phyloP scores from a whole-genome alignment of 164 flowering plant genomes.

The Akebia trifoliata region DNA sequence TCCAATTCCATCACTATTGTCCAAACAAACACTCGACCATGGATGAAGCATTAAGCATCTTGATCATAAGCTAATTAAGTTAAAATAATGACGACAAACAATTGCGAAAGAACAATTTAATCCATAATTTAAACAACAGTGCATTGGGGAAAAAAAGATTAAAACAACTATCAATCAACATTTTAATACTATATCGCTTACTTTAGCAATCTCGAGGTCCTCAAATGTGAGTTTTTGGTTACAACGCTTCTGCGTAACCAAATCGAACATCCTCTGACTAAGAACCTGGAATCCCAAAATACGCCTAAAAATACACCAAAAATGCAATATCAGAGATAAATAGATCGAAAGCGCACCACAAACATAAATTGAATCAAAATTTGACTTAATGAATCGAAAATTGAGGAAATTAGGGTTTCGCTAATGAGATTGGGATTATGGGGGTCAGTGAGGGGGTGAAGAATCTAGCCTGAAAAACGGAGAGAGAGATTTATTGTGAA shows the following conservation, averaged over 20 bases:
- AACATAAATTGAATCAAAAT: background rate
- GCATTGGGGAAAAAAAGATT: no score
- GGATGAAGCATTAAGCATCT: no score
- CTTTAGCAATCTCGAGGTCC: constrained; percentile 89
- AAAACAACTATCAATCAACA: background rate
- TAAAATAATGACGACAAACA: no score
- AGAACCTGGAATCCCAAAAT: constrained; percentile 55
- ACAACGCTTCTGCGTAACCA: constrained; percentile 53
- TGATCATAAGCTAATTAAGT: no score
- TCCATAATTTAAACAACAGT: no score
- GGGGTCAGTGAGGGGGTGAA: background rate
- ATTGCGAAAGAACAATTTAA: no score
- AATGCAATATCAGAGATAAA: no score
- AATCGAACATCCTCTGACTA: constrained; percentile 60
- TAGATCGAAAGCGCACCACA: no score
- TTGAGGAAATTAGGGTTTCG: background rate
- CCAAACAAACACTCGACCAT: no score
- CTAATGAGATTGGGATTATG: no score
- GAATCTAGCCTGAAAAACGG: constrained; percentile 60
- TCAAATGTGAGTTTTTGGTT: constrained; percentile 64
- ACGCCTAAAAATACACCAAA: constrained; percentile 27
- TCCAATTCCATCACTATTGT: no score
- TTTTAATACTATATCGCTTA: constrained; percentile 23
- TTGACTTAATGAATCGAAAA: background rate
- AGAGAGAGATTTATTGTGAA: constrained; percentile 39